phyloP scores from a whole-genome alignment of 805 yeast species.

The Saturnispora zaruensis region DNA sequence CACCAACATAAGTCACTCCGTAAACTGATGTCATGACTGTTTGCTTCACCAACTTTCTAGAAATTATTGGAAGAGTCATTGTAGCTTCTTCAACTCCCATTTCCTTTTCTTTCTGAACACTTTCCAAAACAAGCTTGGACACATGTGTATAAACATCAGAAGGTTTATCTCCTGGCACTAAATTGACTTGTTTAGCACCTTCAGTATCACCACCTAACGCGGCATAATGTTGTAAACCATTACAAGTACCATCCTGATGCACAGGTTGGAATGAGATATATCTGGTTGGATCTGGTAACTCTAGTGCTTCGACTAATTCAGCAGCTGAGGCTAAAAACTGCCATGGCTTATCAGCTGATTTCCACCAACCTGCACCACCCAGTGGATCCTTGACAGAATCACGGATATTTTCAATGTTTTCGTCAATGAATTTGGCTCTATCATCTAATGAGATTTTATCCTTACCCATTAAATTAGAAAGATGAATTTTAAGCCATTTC shows the following conservation, averaged over 20 bases:
- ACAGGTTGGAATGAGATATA: constrained; percentile 67
- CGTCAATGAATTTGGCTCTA: constrained; percentile 51
- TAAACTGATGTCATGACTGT: constrained; percentile 98
- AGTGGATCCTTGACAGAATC: constrained; percentile 60
- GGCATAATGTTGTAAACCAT: constrained; percentile 80
- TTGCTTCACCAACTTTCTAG: constrained; percentile 88
- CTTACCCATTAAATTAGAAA: constrained; percentile 65
- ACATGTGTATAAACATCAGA: constrained; percentile 72
- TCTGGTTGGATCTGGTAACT: constrained; percentile 54
- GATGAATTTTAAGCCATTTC: constrained; percentile 67
- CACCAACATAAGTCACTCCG: constrained; percentile 94
- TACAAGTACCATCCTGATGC: constrained; percentile 84
- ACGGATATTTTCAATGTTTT: constrained; percentile 44
- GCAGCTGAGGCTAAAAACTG: constrained; percentile 65
- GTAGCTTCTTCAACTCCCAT: constrained; percentile 47
- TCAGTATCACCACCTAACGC: constrained; percentile 79
- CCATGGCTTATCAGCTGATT: constrained; percentile 73
- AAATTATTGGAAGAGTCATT: constrained; percentile 51
- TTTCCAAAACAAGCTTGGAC: constrained; percentile 50
- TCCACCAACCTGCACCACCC: constrained; percentile 56
- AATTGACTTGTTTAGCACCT: constrained; percentile 75
- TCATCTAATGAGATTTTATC: constrained; percentile 65
- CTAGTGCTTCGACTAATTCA: constrained; percentile 55
- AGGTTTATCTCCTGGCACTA: constrained; percentile 62
- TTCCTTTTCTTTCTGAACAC: constrained; percentile 46